Evolutionary conservation across 768 basidiomycete genomes (phyloP).

Genomic region (Tricholoma matsutake): DNA sequence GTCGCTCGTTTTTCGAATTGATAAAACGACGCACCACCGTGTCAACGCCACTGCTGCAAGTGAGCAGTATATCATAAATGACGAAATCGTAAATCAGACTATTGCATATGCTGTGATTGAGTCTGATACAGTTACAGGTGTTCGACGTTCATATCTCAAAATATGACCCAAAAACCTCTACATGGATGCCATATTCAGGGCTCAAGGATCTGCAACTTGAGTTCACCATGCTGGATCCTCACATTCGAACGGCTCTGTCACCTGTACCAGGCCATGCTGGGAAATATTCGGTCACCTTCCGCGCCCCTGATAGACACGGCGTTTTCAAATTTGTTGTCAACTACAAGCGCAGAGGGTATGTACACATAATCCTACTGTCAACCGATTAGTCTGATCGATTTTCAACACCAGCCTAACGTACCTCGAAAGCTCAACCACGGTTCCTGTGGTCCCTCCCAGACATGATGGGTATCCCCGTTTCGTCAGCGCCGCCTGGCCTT

Average conservation of each 20-base stretch:
- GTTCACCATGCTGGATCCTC: constrained; percentile 99
- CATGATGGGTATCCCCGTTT: constrained; percentile 97
- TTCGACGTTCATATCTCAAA: constrained; percentile 73
- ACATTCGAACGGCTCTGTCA: constrained; percentile 76
- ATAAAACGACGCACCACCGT: constrained; percentile 68
- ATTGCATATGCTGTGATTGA: neutral
- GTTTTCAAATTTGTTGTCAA: constrained; percentile 97
- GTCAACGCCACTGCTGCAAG: constrained; percentile 58
- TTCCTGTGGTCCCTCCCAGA: constrained; percentile 87
- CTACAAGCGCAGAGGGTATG: constrained; percentile 86
- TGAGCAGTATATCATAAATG: constrained; percentile 82
- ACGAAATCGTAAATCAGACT: constrained; percentile 60
- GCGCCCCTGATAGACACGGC: constrained; percentile 91
- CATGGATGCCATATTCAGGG: constrained; percentile 72
- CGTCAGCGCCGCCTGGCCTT: constrained; percentile 94
- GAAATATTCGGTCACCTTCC: constrained; percentile 80
- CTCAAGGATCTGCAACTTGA: constrained; percentile 86
- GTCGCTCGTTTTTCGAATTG: constrained; percentile 74
- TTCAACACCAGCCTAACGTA: constrained; percentile 57
- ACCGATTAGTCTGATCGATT: constrained; percentile 3
- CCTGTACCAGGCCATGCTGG: constrained; percentile 57
- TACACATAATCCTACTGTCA: constrained; percentile 2
- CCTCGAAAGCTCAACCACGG: constrained; percentile 68
- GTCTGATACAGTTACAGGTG: constrained; percentile 43
- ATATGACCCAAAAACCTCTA: constrained; percentile 49